Conservation (phyloP, 768 basidiomycete genomes). For the Termitomyces sp. region DNA sequence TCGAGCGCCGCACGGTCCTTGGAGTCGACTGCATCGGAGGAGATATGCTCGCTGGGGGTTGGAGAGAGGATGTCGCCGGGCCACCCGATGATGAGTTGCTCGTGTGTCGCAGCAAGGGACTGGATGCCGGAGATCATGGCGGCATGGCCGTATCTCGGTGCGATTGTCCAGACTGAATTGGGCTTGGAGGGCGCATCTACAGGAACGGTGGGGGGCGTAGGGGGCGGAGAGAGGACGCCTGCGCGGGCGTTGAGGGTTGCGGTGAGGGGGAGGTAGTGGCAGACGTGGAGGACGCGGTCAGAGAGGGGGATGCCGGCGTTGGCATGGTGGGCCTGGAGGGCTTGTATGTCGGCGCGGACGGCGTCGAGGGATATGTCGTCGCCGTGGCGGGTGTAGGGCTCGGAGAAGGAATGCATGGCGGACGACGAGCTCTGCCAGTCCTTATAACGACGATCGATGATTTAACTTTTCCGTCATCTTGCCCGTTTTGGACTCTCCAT, state of each 20-base stretch:
- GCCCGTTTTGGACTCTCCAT: constrained; percentile 4
- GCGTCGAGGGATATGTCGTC: constrained; percentile 66
- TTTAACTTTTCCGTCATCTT: constrained; percentile 6
- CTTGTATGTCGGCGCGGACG: constrained; percentile 65
- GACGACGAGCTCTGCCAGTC: background rate
- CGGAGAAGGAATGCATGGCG: constrained; percentile 66
- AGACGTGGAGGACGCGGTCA: constrained; percentile 88
- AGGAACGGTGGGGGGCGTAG: constrained; percentile 63
- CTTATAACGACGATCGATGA: constrained; percentile 9
- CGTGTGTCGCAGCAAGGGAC: constrained; percentile 75
- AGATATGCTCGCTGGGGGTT: constrained; percentile 36
- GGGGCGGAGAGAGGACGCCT: constrained; percentile 66
- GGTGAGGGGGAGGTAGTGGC: constrained; percentile 81
- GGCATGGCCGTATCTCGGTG: constrained; percentile 81
- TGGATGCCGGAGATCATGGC: constrained; percentile 95
- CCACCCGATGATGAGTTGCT: constrained; percentile 92
- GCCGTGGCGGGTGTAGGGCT: constrained; percentile 59
- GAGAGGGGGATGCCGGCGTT: constrained; percentile 50
- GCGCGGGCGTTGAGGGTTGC: constrained; percentile 49
- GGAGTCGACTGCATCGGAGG: constrained; percentile 44
- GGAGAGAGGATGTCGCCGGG: constrained; percentile 78
- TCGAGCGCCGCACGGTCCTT: constrained; percentile 66
- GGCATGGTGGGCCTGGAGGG: constrained; percentile 68
- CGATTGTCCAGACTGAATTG: constrained; percentile 60
- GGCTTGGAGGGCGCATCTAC: constrained; percentile 23